A percentile compares a stretch with the other conserved stretches of the same genome.
Evolutionary conservation across 164 flowering plant genomes (phyloP).

Genomic region (Warburgia ugandensis): DNA sequence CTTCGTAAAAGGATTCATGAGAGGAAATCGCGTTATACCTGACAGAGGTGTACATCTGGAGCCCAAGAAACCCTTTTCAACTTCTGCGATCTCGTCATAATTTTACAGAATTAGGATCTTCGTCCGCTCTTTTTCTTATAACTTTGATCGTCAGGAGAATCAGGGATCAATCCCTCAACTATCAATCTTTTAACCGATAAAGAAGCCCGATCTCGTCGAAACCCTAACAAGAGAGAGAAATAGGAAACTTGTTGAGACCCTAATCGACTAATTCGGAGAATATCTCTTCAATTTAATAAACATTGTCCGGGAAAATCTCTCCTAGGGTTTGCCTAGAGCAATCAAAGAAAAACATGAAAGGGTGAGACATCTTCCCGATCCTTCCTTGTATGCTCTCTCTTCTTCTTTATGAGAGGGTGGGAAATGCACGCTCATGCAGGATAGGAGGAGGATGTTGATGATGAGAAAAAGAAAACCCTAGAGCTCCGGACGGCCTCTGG

Average conservation of each 20-base stretch:
- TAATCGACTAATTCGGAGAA: background rate
- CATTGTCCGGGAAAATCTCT: background rate
- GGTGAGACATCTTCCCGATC: too few species aligned
- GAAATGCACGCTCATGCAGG: background rate
- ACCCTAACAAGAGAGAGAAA: too few species aligned
- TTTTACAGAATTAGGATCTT: slow-evolving; percentile 21
- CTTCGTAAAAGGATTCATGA: too few species aligned
- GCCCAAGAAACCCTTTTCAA: slow-evolving; percentile 83
- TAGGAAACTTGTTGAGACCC: too few species aligned
- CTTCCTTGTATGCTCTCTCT: too few species aligned
- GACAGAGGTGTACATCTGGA: slow-evolving; percentile 72
- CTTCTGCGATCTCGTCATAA: slow-evolving; percentile 67
- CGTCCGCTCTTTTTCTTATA: slow-evolving; percentile 5
- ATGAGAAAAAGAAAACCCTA: too few species aligned
- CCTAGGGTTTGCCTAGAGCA: background rate
- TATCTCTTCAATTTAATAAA: background rate
- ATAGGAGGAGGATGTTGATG: background rate
- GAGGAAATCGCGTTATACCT: slow-evolving; percentile 47
- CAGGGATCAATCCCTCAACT: slow-evolving; percentile 9
- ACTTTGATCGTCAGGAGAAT: background rate
- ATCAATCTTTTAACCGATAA: background rate
- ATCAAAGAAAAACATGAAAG: background rate
- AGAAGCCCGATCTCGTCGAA: slow-evolving; percentile 2
- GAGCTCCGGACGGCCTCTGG: too few species aligned
- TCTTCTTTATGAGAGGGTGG: background rate